Conservation (phyloP, 805 yeast species). For the Metschnikowia picachoensis region DNA sequence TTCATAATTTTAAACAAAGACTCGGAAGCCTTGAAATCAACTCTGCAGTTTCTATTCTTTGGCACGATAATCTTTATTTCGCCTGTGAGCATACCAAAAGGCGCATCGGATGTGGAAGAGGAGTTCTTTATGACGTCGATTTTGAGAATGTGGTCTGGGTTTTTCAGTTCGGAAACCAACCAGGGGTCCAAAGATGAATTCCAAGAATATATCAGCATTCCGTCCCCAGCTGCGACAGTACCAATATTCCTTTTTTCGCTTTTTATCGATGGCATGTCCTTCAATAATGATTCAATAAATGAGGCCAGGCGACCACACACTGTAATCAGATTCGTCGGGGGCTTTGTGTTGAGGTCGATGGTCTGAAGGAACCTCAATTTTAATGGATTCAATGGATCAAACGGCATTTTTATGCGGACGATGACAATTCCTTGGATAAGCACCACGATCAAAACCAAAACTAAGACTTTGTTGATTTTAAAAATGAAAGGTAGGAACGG, state of each 20-base stretch:
- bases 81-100: conserved; percentile 65
- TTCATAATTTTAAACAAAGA: conserved; percentile 28
- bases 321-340: conserved; percentile 35
- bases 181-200: conserved; percentile 46
- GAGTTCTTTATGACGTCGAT: conserved; percentile 51
- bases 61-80: conserved; percentile 55
- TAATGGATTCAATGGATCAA: conserved; percentile 58
- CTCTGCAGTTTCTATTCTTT: conserved; percentile 60
- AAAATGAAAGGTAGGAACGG: conserved; percentile 69
- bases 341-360: conserved; percentile 41
- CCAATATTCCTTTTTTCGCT: conserved; percentile 20
- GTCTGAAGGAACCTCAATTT: conserved; percentile 69
- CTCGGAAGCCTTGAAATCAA: conserved; percentile 53
- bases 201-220: conserved; percentile 52
- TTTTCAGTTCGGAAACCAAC: conserved; percentile 27
- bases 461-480: conserved; percentile 54
- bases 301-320: conserved; percentile 51
- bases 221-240: conserved; percentile 42
- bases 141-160: conserved; percentile 42
- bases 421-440: conserved; percentile 31
- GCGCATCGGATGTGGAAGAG: conserved; percentile 38
- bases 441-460: conserved; percentile 36
- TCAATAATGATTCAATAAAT: conserved; percentile 41
- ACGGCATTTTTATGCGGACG: conserved; percentile 50
- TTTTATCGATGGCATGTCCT: conserved; percentile 65